These are phyloP conservation scores for Crithidia expoeki DNA, from an alignment of 208 protist species.

Conservation along the genomic window DNA sequence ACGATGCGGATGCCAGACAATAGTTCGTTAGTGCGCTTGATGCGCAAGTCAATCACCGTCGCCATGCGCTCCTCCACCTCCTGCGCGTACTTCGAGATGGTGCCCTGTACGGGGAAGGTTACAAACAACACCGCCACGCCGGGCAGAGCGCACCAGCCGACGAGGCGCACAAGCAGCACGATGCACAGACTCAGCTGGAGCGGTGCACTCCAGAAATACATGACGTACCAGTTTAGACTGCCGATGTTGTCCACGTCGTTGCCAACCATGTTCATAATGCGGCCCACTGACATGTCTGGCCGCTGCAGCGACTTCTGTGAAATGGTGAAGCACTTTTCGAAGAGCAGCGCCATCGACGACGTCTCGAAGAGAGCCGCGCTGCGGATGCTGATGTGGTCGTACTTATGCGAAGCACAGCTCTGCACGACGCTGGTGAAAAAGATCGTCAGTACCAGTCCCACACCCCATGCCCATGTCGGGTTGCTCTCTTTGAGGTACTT, in stretches of 20 bases:
- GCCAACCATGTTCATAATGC: conserved; percentile 83
- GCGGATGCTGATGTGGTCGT: conserved; percentile 63
- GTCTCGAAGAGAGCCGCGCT: conserved; percentile 58
- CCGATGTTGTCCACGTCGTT: conserved; percentile 45
- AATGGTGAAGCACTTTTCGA: conserved; percentile 75
- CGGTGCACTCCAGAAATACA: conserved; percentile 75
- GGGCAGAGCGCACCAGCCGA: conserved; percentile 65
- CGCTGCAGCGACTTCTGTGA: conserved; percentile 36
- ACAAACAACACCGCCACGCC: conserved; percentile 64
- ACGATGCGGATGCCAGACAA: conserved; percentile 89
- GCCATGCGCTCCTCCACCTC: conserved; percentile 39
- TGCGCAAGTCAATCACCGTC: conserved; percentile 73
- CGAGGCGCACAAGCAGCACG: conserved; percentile 45
- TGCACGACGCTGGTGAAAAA: conserved; percentile 40
- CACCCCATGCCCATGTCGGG: conserved; percentile 24
- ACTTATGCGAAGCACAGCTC: conserved; percentile 53
- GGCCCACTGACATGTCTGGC: conserved; percentile 69
- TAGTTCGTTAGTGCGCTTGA: conserved; percentile 88
- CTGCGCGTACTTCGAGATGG: conserved; percentile 42
- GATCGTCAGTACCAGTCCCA: conserved; percentile 36
- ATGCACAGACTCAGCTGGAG: conserved; percentile 66
- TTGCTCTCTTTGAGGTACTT: conserved; percentile 35
- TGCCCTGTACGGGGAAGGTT: conserved; percentile 64
- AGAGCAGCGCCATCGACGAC: conserved; percentile 67
- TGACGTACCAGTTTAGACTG: conserved; percentile 65